Evolutionary conservation across 148 eudicot genomes (phyloP), one percentile per base, ranked within the genome.

Genomic region (Vaccinium vitisidaea): DNA sequence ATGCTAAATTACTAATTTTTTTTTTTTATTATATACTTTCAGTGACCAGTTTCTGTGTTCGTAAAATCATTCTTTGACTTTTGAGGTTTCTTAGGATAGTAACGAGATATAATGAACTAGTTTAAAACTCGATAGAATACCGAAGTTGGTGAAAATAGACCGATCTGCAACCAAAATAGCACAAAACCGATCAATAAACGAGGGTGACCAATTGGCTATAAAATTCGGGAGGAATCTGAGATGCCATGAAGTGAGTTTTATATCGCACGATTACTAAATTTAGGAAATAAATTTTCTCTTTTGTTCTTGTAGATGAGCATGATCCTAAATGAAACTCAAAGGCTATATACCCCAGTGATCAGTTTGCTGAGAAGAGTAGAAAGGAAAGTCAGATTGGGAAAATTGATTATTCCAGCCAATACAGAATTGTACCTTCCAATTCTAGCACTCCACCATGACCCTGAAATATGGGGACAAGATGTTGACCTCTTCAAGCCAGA

Each of bases 391-490:
- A 80, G 1, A 21, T 6, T 39, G 71, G 82, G 71, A 25, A 80
- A 58, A 5, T 19, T 80, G 4, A 10, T 11, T 80, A n/a, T 80
- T 39, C 83, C 73, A 56, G 9, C 83, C 12, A 39, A 80, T 36
- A 19, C 14, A 12, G 73, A 59, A 1, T 58, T 80, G n/a, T 49
- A 1, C 46, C 4, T 59, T 59, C 27, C 71, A 11, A 52, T 49
- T 36, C 32, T 80, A 11, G 83, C 71, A 11, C 71, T 80, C 5
- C 83, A 58, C 53, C 83, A 80, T 59, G 30, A 59, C 39, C 83
- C 71, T 21, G 18, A 80, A 18, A 80, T 80, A 80, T 80, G 83
- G 83, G 83, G 83, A 59, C 16, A 36, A 36, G 83, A 80, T 39
- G 83, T 12, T 2, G 67, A 79, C 48, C 81, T 79, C 5, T 79